Conservation (phyloP, 371 early-diverging fungal species). For the Zychaea mexicana region DNA sequence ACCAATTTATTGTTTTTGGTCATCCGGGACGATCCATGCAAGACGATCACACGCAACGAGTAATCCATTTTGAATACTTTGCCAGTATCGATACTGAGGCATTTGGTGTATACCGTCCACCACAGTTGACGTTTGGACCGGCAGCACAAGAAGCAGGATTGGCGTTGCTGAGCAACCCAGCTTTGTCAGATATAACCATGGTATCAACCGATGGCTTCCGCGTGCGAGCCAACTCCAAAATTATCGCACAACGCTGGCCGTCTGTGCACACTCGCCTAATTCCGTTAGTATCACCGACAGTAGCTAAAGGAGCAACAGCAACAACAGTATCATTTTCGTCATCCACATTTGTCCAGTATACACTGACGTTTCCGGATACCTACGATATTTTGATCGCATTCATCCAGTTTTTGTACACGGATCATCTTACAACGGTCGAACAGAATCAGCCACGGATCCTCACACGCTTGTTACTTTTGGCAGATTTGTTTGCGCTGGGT, state of each 20-base stretch:
- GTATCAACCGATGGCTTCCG: conserved; percentile 55
- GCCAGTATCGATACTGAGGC: conserved; percentile 65
- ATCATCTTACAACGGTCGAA: conserved; percentile 60
- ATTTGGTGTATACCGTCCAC: conserved; percentile 61
- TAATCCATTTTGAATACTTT: conserved; percentile 61
- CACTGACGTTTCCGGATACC: conserved; percentile 52
- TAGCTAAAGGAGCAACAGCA: background rate
- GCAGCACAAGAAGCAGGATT: conserved; percentile 57
- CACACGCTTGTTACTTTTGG: conserved; percentile 56
- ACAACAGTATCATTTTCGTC: background rate
- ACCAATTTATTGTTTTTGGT: conserved; percentile 73
- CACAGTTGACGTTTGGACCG: conserved; percentile 30
- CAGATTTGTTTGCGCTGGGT: conserved; percentile 55
- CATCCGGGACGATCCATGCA: conserved; percentile 61
- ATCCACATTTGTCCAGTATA: conserved; percentile 7
- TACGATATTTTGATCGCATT: conserved; percentile 59
- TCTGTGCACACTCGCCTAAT: conserved; percentile 29
- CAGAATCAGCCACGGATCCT: conserved; percentile 55
- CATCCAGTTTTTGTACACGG: conserved; percentile 69
- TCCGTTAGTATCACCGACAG: conserved; percentile 20
- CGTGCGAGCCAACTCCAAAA: conserved; percentile 62
- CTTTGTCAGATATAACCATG: conserved; percentile 58
- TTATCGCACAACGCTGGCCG: conserved; percentile 70
- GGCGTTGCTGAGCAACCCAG: conserved; percentile 56
- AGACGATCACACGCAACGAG: conserved; percentile 74